phyloP scores from a whole-genome alignment of 2,329 filamentous ascomycete species.

The Phyllosticta citrichinensis region DNA sequence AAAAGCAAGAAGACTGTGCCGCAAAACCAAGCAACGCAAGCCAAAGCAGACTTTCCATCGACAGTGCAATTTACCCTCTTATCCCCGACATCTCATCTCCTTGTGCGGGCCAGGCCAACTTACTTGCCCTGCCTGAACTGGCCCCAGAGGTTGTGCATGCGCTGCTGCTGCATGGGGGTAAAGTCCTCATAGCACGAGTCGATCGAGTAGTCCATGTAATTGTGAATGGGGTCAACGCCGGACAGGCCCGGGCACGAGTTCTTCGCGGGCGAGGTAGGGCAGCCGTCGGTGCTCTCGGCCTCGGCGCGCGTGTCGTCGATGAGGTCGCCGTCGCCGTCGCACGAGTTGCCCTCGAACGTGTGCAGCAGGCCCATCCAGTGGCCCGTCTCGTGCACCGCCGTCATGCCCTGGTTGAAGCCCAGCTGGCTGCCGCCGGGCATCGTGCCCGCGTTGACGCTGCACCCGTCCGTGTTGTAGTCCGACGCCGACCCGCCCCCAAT shows the following conservation, averaged over 20 bases:
- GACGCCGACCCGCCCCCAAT: conserved; percentile 30
- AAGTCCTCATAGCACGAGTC: conserved; percentile 47
- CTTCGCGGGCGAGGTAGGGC: conserved; percentile 36
- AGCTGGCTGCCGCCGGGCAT: conserved; percentile 42
- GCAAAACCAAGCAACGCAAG: neutral
- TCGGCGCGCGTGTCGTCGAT: conserved; percentile 36
- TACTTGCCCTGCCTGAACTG: conserved; percentile 31
- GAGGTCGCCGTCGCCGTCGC: conserved; percentile 35
- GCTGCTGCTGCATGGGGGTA: conserved; percentile 37
- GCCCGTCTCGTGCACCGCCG: conserved; percentile 38
- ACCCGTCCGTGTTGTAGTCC: conserved; percentile 44
- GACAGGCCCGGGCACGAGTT: conserved; percentile 39
- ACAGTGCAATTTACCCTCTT: neutral
- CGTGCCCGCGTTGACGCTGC: conserved; percentile 46
- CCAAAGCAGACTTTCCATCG: neutral
- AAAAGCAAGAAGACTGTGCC: neutral
- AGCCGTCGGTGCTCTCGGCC: conserved; percentile 42
- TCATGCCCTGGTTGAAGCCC: conserved; percentile 41
- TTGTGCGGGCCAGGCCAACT: neutral
- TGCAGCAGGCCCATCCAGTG: conserved; percentile 40
- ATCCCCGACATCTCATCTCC: neutral
- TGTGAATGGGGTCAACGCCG: conserved; percentile 42
- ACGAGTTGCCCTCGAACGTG: conserved; percentile 37
- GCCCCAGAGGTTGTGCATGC: conserved; percentile 44
- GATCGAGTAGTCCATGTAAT: conserved; percentile 51